Conservation (phyloP, 2,329 filamentous ascomycete species). For the Tolypocladium ophioglossoides region DNA sequence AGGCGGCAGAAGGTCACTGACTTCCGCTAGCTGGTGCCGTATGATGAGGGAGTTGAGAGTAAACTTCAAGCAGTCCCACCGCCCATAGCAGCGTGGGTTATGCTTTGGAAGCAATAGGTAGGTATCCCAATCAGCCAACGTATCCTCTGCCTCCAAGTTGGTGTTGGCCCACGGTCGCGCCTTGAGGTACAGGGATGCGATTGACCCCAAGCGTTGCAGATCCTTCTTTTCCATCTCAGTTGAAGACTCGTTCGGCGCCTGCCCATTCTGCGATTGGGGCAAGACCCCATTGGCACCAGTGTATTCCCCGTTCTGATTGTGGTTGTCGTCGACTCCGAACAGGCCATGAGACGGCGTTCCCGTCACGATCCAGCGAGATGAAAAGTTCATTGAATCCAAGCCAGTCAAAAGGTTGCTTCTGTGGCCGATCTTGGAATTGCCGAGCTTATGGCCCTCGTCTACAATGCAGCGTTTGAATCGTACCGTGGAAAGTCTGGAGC, state of each 20-base stretch:
- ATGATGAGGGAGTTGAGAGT: conserved; percentile 74
- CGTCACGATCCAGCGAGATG: conserved; percentile 79
- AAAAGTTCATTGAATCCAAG: conserved; percentile 46
- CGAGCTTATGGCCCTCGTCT: conserved; percentile 83
- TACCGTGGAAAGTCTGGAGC: conserved; percentile 56
- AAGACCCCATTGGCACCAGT: conserved; percentile 7
- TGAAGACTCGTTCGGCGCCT: conserved; percentile 19
- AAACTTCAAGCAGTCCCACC: conserved; percentile 50
- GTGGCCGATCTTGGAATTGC: conserved; percentile 45
- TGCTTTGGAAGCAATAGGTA: conserved; percentile 56
- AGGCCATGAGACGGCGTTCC: conserved; percentile 82
- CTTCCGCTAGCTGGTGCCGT: conserved; percentile 64
- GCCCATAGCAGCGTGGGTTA: conserved; percentile 40
- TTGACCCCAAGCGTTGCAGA: conserved; percentile 53
- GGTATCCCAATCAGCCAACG: conserved; percentile 56
- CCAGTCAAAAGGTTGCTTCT: conserved; percentile 45
- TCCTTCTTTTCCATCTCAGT: conserved; percentile 48
- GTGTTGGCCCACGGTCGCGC: conserved; percentile 70
- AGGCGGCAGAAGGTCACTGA: conserved; percentile 58
- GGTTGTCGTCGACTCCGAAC: conserved; percentile 47
- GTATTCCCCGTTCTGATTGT: background rate
- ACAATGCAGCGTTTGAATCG: conserved; percentile 86
- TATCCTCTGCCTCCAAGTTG: conserved; percentile 40
- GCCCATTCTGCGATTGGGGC: conserved; percentile 9
- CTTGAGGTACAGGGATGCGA: conserved; percentile 62